Conservation (phyloP, 768 basidiomycete species). For the Crucibulum laeve region DNA sequence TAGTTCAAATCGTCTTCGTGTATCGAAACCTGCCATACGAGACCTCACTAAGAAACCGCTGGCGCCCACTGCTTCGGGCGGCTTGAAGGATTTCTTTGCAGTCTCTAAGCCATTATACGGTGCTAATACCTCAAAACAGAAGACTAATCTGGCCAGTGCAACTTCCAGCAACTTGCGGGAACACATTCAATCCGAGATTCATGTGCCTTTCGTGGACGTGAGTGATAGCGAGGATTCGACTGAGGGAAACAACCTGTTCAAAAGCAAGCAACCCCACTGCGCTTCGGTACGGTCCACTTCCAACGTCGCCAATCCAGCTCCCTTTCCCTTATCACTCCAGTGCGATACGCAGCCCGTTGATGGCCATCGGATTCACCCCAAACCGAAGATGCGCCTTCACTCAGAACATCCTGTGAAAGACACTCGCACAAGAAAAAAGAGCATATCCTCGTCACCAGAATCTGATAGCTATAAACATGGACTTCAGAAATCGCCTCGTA, state of each 20-base stretch:
- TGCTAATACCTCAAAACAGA: neutral
- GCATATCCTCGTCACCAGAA: conserved; percentile 5
- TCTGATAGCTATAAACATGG: conserved; percentile 2
- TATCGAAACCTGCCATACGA: too few species aligned
- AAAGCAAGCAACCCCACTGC: neutral
- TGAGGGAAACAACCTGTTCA: neutral
- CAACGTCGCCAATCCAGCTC: neutral
- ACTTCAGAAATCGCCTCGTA: conserved; percentile 15
- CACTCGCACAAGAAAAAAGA: neutral
- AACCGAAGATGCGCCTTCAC: neutral
- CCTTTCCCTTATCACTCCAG: neutral
- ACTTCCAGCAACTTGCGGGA: neutral
- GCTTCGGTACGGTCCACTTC: neutral
- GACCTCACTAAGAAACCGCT: too few species aligned
- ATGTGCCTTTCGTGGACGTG: neutral
- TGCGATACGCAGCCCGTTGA: neutral
- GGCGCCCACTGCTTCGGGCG: too few species aligned
- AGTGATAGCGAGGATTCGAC: neutral
- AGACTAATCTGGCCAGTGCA: conserved; percentile 1
- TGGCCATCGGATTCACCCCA: neutral
- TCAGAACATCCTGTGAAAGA: conserved; percentile 4
- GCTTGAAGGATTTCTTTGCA: too few species aligned
- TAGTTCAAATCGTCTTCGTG: too few species aligned
- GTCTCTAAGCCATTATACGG: too few species aligned
- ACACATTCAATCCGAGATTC: neutral